Conservation (phyloP, 2,329 filamentous ascomycete genomes). For the Alternaria consortialis region DNA sequence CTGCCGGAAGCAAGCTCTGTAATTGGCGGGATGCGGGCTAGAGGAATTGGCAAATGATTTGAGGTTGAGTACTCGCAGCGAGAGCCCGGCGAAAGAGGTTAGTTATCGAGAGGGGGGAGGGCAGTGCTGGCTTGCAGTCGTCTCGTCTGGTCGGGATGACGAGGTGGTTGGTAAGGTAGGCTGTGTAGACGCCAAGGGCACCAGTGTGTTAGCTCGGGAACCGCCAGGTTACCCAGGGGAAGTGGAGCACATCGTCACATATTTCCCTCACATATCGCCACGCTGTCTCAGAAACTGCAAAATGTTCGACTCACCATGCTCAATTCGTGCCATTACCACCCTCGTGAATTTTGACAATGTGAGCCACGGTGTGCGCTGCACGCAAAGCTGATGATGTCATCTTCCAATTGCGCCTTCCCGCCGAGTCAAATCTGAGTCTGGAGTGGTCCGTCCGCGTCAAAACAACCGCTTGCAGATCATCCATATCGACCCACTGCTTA, state of each 20-base stretch:
- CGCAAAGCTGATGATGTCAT: neutral
- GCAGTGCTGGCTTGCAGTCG: conserved; percentile 3
- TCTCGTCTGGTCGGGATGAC: conserved; percentile 5
- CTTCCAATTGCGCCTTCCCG: neutral
- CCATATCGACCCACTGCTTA: neutral
- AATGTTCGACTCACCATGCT: neutral
- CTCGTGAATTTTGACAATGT: neutral
- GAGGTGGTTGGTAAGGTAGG: conserved; percentile 11
- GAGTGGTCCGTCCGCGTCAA: conserved; percentile 1
- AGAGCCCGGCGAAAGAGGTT: conserved; percentile 8
- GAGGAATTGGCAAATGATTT: conserved; percentile 5
- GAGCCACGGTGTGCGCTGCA: neutral
- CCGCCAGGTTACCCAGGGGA: conserved; percentile 8
- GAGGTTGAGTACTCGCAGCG: conserved; percentile 6
- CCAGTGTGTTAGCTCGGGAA: conserved; percentile 1
- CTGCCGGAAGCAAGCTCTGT: conserved; percentile 1
- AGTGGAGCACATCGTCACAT: conserved; percentile 6
- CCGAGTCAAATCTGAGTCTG: neutral
- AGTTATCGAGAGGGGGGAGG: conserved; percentile 9
- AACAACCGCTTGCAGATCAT: conserved; percentile 4
- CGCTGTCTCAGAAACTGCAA: neutral
- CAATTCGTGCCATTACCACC: neutral
- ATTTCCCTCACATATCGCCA: conserved; percentile 9
- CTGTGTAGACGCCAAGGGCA: conserved; percentile 9
- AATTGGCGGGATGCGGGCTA: conserved; percentile 10